These are phyloP conservation scores for Lagenaria siceraria DNA, from an alignment of 306 rosid genomes.

Conservation along the genomic window DNA sequence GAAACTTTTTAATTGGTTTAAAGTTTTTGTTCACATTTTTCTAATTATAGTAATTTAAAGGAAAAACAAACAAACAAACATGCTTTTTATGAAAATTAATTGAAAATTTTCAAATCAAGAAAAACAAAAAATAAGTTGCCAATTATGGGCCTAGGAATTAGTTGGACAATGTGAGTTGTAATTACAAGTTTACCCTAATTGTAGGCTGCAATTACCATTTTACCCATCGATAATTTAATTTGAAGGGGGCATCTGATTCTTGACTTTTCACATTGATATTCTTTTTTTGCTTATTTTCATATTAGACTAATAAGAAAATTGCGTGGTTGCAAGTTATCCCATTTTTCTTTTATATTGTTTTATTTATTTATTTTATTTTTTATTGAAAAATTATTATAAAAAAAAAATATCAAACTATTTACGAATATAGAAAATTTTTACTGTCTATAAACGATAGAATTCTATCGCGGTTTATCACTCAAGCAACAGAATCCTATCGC, in stretches of 20 bases:
- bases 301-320: neutral
- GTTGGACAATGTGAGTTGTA: neutral
- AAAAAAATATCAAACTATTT: too few relatives aligned
- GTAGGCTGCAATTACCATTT: neutral
- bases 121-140: neutral
- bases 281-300: neutral
- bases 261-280: neutral
- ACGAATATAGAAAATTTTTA: too few relatives aligned
- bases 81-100: neutral
- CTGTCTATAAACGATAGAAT: too few relatives aligned
- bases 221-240: neutral
- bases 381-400: too few relatives aligned
- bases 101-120: neutral
- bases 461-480: too few relatives aligned
- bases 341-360: neutral
- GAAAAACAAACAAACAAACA: too few relatives aligned
- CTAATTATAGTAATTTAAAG: too few relatives aligned
- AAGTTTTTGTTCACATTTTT: too few relatives aligned
- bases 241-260: neutral
- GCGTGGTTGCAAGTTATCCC: neutral
- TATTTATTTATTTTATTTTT: neutral
- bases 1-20: too few relatives aligned
- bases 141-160: neutral
- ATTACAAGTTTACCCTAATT: neutral
- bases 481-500: too few relatives aligned